Evolutionary conservation across 108 stramenopile genomes (phyloP), one percentile per base, ranked within the genome.

Genomic region (Skeletonema marinoi): DNA sequence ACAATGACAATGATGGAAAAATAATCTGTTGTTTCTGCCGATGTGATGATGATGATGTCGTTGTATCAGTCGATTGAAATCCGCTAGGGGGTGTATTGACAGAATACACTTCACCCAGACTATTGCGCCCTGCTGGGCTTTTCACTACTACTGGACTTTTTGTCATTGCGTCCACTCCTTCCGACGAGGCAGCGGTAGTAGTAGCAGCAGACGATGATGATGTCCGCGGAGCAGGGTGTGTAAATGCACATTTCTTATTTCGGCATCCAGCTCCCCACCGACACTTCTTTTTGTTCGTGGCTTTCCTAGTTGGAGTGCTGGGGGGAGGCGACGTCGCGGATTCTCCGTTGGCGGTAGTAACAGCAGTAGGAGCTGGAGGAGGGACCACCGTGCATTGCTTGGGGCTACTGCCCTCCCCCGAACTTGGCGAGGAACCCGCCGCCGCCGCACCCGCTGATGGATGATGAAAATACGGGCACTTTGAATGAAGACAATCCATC

Each of bases 261-360:
- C 68, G 68, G 51, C 68, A 68, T 0, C 68, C 68, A 5, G 68
- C 46, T n/a, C 68, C 68, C 68, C 68, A 68, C n/a, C 68, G 11
- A 31, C 68, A 68, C 31, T 68, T 68, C 68, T 68, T 68, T 31
- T 68, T 68, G 3, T 44, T 44, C 10, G 46, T 21, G 2, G 42
- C 31, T 25, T 68, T 68, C 12, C 50, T 6, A 16, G 68, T 8
- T 7, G 68, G 50, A 14, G 41, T 48, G 44, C 17, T 9, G 50
- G 41, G 13, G 29, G 31, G 31, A 16, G 54, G 54, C 17, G 54
- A 56, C 54, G 54, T 3, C 6, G 54, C 5, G 3, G 54, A 4
- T 10, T 29, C 25, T 56, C 54, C 54, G 7, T 25, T 50, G 3
- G 3, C 17, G 3, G 3, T 54, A 32, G 44, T 35, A 0, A 5